A percentile compares a stretch with the other conserved stretches of the same genome.
Conservation (phyloP, 768 basidiomycete genomes). For the Collybia sordida region DNA sequence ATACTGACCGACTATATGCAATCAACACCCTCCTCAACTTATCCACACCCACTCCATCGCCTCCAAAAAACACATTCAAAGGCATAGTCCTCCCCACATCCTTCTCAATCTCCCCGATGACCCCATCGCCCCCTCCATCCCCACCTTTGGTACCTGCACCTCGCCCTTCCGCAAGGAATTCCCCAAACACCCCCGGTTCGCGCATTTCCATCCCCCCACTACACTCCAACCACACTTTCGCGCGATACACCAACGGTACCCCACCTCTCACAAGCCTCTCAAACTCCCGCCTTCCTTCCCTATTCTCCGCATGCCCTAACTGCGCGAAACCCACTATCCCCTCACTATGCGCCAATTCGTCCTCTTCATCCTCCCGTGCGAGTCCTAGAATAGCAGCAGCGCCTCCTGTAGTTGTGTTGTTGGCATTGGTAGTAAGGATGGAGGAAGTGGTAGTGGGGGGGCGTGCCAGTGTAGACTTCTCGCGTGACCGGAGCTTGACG, state of each 20-base stretch:
- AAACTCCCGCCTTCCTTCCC: conserved; percentile 79
- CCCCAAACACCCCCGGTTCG: conserved; percentile 88
- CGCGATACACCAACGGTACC: conserved; percentile 84
- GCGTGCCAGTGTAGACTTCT: conserved; percentile 33
- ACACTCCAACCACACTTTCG: conserved; percentile 91
- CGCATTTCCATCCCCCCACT: conserved; percentile 90
- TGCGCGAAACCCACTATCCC: conserved; percentile 91
- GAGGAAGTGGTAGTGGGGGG: conserved; percentile 23
- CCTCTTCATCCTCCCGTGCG: conserved; percentile 59
- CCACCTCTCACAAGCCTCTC: conserved; percentile 79
- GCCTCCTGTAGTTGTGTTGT: conserved; percentile 24
- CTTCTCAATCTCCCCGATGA: conserved; percentile 88
- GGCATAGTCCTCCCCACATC: conserved; percentile 93
- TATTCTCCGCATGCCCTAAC: conserved; percentile 74
- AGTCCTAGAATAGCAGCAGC: conserved; percentile 71
- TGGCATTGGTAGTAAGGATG: conserved; percentile 1
- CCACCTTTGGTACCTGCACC: conserved; percentile 26
- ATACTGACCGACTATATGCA: conserved; percentile 86
- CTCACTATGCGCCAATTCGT: conserved; percentile 78
- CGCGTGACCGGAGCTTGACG: conserved; percentile 65
- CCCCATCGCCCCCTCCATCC: conserved; percentile 22
- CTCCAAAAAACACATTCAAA: conserved; percentile 94
- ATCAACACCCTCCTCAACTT: conserved; percentile 88
- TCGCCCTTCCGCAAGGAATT: conserved; percentile 62
- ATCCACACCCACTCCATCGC: conserved; percentile 91